Evolutionary conservation across 1,139 yeast species (phyloP).

Genomic region (Pneumocystis oryctolagi): DNA sequence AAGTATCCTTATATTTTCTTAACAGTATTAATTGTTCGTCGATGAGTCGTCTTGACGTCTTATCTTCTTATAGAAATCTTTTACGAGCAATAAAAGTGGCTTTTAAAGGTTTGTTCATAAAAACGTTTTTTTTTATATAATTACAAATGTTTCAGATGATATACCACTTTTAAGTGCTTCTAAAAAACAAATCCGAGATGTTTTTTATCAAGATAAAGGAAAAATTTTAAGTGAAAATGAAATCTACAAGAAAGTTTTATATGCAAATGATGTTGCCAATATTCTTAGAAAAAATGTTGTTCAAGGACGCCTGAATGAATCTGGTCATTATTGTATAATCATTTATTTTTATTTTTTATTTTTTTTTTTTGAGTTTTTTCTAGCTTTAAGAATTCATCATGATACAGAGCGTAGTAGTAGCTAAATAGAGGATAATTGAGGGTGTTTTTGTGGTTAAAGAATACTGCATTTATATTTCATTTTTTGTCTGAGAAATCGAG

Average conservation of each 20-base stretch:
- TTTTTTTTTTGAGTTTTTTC: not conserved
- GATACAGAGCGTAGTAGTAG: not conserved
- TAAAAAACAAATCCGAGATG: slow-evolving; percentile 45
- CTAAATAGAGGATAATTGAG: not conserved
- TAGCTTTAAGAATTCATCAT: not conserved
- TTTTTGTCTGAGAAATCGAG: not conserved
- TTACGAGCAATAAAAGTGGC: slow-evolving; percentile 16
- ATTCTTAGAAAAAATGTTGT: slow-evolving; percentile 64
- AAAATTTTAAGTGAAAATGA: slow-evolving; percentile 33
- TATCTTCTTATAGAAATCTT: slow-evolving; percentile 12
- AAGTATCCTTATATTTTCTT: not conserved
- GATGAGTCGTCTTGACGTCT: not conserved
- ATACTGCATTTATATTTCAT: not conserved
- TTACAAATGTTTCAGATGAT: slow-evolving; percentile 18
- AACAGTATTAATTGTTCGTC: not conserved
- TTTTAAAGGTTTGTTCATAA: slow-evolving; percentile 12
- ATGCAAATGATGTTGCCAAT: slow-evolving; percentile 53
- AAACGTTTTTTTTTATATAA: slow-evolving; percentile 11
- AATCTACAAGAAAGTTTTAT: slow-evolving; percentile 29
- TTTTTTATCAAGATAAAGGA: slow-evolving; percentile 33
- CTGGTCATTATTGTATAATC: not conserved
- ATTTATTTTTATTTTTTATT: not conserved
- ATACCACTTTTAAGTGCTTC: slow-evolving; percentile 34
- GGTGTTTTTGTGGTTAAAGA: not conserved
- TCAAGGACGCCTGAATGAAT: slow-evolving; percentile 40